Evolutionary conservation across 257 asterid genomes (phyloP), one percentile per base, ranked within the genome.

Genomic region (Fraxinus cuspidata): DNA sequence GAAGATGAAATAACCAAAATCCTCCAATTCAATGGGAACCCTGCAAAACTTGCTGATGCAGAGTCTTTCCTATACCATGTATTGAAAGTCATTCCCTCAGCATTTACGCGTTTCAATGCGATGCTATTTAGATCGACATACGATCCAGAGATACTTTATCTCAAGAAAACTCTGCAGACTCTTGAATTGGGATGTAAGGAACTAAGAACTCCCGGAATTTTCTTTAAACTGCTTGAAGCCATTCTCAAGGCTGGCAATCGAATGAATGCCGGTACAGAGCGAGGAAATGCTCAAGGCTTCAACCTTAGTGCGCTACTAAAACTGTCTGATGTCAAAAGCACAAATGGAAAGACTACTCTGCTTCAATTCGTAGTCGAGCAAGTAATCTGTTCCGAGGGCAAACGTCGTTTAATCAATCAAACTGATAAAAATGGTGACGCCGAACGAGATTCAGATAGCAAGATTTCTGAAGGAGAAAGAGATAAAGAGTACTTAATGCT

Each of bases 241-340:
- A 89, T 92, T 75, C 96, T 94, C 27, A 94, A 88, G 77, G 96
- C 98, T 49, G 98, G 98, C 4, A 94, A 94, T 67, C 77, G 87
- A 78, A 81, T 94, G 96, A 94, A 94, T 71, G 96, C 92, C 23
- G 98, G 98, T 70, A 94, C 97, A 0, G 84, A 84, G 0, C 77
- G 98, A 72, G 98, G 98, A 40, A 85, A 93, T 56, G 98, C 98
- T 4, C 90, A 86, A 79, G 98, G 98, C 10, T 94, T 94, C 78
- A 87, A 88, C 71, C 87, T 94, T 27, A 85, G 80, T 23, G 84
- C 97, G 38, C 92, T 94, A 18, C 80, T 80, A 10, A 85, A 90
- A 74, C 80, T 94, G 23, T 87, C 97, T 7, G 88, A 86, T 23
- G 92, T 94, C 67, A 94, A 88, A 77, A 92, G 97, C 85, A 88